These are phyloP conservation scores for Fusarium succisae DNA, from an alignment of 2,329 filamentous ascomycete genomes.

Conservation along the genomic window DNA sequence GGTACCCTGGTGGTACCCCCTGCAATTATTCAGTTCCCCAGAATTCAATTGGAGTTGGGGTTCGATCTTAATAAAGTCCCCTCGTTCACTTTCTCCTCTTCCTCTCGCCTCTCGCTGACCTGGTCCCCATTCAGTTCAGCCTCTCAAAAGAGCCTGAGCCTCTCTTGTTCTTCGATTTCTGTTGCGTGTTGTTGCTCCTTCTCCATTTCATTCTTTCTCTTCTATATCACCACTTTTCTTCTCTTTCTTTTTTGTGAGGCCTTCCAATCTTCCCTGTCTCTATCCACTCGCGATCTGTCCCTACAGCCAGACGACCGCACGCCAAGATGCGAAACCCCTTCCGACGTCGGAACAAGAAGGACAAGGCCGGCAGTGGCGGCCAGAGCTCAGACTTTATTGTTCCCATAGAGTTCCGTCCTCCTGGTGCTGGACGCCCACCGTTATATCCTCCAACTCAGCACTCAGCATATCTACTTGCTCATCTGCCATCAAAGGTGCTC, in stretches of 20 bases:
- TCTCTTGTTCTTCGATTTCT: conserved; percentile 5
- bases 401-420: conserved; percentile 45
- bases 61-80: conserved; percentile 28
- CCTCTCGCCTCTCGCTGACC: conserved; percentile 11
- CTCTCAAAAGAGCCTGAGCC: conserved; percentile 2
- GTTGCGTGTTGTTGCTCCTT: neutral
- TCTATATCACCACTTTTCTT: neutral
- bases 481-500: conserved; percentile 75
- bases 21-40: conserved; percentile 35
- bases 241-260: neutral
- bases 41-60: conserved; percentile 23
- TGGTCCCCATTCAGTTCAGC: neutral
- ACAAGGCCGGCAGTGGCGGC: conserved; percentile 39
- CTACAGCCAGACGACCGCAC: conserved; percentile 5
- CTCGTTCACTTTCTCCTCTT: conserved; percentile 19
- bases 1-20: conserved; percentile 31
- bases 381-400: conserved; percentile 38
- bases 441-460: conserved; percentile 50
- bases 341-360: conserved; percentile 52
- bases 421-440: conserved; percentile 37
- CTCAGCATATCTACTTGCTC: conserved; percentile 57
- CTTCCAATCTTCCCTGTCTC: neutral
- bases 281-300: conserved; percentile 2
- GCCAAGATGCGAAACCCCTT: conserved; percentile 51
- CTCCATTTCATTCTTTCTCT: conserved; percentile 2